Base-by-base conservation (phyloP, 2,329 filamentous ascomycete species). In the Pseudogymnoascus sp. region DNA sequence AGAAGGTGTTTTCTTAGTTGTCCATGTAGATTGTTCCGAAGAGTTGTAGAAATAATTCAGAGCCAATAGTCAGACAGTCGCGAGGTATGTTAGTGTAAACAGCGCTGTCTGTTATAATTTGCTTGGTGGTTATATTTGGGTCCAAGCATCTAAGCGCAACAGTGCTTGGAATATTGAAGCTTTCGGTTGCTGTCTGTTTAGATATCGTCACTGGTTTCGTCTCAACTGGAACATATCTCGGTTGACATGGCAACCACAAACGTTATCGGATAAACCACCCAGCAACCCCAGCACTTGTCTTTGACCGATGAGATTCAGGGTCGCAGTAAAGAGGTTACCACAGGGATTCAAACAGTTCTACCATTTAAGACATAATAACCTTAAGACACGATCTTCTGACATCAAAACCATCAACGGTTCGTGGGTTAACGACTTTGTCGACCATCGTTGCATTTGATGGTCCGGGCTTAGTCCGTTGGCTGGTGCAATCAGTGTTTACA, bases 401-500 rank as follows among this genome's bases (percentile, higher is more conserved):
- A 35, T 56, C 50, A 56, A 56, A 35, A 56, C 29, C 29, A 56
- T 56, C 50, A 35, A 19, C 33, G n/a, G 14, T 33, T 56, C 50
- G 50, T 56, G 16, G 50, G 16, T 35, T 56, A 35, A 56, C 59
- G 13, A 42, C 19, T 24, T 61, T n/a, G 38, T 61, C 13, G 11
- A 61, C 19, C 14, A 29, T 61, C 21, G 59, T 8, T 13, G 13
- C 33, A 44, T 61, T 61, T 61, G 33, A 61, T 35, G 50, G 50
- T 56, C 29, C 50, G 50, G 50, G 50, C 50, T 56, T 56, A 56
- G 50, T 56, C 29, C 50, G 50, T 56, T 21, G 29, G 50, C 50
- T 56, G 50, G 50, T n/a, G 50, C 50, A 35, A 56, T 56, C 50
- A 56, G n/a, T 56, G 50, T 56, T 56, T 56, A 56, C 50, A 56